phyloP scores from a whole-genome alignment of 2,329 filamentous ascomycete genomes.

The Cyclaneusma minus region DNA sequence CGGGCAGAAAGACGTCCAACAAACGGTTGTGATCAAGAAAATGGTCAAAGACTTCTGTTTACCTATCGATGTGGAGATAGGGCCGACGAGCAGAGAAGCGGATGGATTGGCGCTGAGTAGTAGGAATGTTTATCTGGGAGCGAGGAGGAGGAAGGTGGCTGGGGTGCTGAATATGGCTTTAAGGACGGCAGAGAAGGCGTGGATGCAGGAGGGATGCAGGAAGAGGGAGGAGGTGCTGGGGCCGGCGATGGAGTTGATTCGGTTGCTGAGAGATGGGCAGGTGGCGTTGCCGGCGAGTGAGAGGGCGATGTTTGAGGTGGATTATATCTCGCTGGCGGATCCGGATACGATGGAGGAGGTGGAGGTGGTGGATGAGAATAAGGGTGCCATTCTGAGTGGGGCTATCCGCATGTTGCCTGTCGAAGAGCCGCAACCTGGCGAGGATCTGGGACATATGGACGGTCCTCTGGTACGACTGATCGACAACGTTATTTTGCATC shows the following conservation, averaged over 20 bases:
- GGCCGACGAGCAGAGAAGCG: conserved; percentile 56
- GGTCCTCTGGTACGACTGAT: conserved; percentile 74
- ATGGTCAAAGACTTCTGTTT: conserved; percentile 83
- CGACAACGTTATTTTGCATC: conserved; percentile 70
- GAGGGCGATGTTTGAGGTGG: conserved; percentile 63
- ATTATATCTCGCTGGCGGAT: conserved; percentile 86
- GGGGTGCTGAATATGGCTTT: conserved; percentile 59
- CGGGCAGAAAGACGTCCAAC: conserved; percentile 95
- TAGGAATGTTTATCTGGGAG: conserved; percentile 81
- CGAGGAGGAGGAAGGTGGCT: conserved; percentile 54
- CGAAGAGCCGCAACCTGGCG: conserved; percentile 50
- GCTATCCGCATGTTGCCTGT: conserved; percentile 81
- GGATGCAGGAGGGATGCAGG: conserved; percentile 33
- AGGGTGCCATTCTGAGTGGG: conserved; percentile 74
- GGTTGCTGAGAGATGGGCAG: conserved; percentile 43
- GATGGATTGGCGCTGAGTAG: conserved; percentile 87
- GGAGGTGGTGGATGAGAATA: conserved; percentile 47
- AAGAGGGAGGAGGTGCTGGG: conserved; percentile 54
- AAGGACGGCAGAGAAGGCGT: conserved; percentile 52
- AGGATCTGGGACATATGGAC: conserved; percentile 59
- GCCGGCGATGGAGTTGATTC: conserved; percentile 47
- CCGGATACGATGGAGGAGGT: conserved; percentile 72
- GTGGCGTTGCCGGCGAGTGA: conserved; percentile 37
- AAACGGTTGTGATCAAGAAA: conserved; percentile 76
- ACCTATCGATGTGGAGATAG: conserved; percentile 57